phyloP scores from a whole-genome alignment of 352 stramenopile genomes.

The Halophytophthora polymorphica region DNA sequence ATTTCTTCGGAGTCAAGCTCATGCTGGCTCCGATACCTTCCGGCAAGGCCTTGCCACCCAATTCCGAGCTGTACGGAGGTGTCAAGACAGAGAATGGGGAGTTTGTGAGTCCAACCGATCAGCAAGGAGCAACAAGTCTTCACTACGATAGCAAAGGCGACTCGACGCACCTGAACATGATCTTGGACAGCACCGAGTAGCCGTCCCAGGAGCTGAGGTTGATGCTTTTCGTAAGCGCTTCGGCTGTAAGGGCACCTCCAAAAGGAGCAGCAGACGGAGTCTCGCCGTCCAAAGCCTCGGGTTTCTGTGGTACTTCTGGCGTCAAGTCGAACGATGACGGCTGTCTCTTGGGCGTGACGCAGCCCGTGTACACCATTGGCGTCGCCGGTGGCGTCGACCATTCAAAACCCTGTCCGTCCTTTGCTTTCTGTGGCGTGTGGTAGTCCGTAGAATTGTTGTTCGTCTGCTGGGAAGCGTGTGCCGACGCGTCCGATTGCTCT shows the following conservation, averaged over 20 bases:
- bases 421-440: conserved; percentile 13
- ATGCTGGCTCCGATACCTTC: background rate
- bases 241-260: conserved; percentile 16
- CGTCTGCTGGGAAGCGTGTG: background rate
- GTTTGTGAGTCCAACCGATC: background rate
- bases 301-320: conserved; percentile 20
- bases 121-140: background rate
- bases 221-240: conserved; percentile 37
- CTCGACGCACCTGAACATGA: conserved; percentile 60
- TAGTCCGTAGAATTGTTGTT: background rate
- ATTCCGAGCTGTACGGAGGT: conserved; percentile 10
- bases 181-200: conserved; percentile 69
- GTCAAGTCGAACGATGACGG: conserved; percentile 20
- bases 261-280: conserved; percentile 11
- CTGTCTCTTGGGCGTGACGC: conserved; percentile 12
- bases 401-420: conserved; percentile 12
- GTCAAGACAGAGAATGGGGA: background rate
- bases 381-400: conserved; percentile 14
- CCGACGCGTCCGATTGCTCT: conserved; percentile 11
- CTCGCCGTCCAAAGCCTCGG: conserved; percentile 7
- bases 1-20: conserved; percentile 15
- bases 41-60: conserved; percentile 9
- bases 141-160: too few relatives aligned
- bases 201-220: conserved; percentile 61
- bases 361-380: conserved; percentile 14